These are phyloP conservation scores for Lipomyces anomalus DNA, from an alignment of 805 yeast genomes.

Conservation along the genomic window DNA sequence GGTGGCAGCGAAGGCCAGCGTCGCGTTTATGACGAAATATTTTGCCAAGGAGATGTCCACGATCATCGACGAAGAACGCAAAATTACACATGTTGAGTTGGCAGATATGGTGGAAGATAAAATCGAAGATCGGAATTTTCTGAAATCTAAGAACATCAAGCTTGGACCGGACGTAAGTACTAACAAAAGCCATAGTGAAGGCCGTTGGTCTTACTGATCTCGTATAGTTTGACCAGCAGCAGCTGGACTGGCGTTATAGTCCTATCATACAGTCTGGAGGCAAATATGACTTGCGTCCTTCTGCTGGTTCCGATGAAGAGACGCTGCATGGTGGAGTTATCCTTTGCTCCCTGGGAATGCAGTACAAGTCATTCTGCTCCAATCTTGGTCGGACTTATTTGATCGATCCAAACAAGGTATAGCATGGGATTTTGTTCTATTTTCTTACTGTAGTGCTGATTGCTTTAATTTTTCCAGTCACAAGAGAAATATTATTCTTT, in stretches of 20 bases:
- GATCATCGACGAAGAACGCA: constrained; percentile 78
- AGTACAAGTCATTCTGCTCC: constrained; percentile 85
- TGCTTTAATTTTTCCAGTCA: constrained; percentile 23
- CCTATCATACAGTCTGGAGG: constrained; percentile 90
- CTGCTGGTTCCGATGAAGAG: constrained; percentile 67
- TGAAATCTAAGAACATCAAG: constrained; percentile 48
- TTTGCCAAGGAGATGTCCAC: constrained; percentile 84
- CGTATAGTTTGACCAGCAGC: constrained; percentile 53
- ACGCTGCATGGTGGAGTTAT: constrained; percentile 72
- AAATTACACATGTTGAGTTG: constrained; percentile 64
- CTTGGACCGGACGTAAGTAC: constrained; percentile 46
- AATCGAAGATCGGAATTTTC: constrained; percentile 72
- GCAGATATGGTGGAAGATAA: constrained; percentile 73
- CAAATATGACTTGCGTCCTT: constrained; percentile 73
- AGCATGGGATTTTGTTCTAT: too few species aligned
- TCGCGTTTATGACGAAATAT: constrained; percentile 64
- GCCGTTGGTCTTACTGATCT: not conserved
- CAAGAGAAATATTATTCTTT: constrained; percentile 77
- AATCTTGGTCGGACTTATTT: constrained; percentile 81
- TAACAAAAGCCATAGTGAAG: not conserved
- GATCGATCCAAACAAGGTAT: constrained; percentile 68
- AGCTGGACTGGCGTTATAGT: constrained; percentile 87
- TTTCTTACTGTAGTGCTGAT: too few species aligned
- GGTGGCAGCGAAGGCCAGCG: constrained; percentile 70
- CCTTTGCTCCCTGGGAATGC: constrained; percentile 73